Evolutionary conservation across 1,284 basidiomycete species (phyloP).

Genomic region (Cutaneotrichosporon sp.): DNA sequence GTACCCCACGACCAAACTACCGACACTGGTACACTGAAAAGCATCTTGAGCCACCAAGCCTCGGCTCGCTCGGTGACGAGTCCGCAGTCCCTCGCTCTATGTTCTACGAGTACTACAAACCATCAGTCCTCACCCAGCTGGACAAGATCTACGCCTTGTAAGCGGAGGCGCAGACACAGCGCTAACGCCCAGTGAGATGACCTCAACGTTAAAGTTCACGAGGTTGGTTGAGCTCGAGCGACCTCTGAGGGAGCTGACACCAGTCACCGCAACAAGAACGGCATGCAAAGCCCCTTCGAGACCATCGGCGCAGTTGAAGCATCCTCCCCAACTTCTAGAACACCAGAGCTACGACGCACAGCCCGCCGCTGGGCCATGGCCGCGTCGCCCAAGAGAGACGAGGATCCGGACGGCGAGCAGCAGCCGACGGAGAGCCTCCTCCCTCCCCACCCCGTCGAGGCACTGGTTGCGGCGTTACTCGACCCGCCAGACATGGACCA

Average conservation of each 20-base stretch:
- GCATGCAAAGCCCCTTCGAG: slow-evolving; percentile 48
- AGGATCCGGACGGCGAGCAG: slow-evolving; percentile 1
- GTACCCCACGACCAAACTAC: slow-evolving; percentile 54
- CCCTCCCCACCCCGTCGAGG: slow-evolving; percentile 54
- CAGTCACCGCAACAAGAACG: slow-evolving; percentile 40
- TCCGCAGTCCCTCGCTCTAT: slow-evolving; percentile 60
- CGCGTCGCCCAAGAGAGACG: slow-evolving; percentile 2
- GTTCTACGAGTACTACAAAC: slow-evolving; percentile 90
- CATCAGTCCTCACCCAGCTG: slow-evolving; percentile 57
- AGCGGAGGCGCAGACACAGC: slow-evolving; percentile 12
- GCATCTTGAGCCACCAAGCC: slow-evolving; percentile 63
- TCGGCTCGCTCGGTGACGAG: slow-evolving; percentile 29
- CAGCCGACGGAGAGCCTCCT: background rate
- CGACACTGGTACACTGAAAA: slow-evolving; percentile 72
- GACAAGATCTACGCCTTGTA: slow-evolving; percentile 64
- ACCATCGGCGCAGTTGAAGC: background rate
- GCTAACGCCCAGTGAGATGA: slow-evolving; percentile 23
- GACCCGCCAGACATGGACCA: slow-evolving; percentile 57
- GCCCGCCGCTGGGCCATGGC: slow-evolving; percentile 39
- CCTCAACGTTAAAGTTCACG: slow-evolving; percentile 27
- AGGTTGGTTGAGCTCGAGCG: slow-evolving; percentile 28
- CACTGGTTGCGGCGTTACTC: slow-evolving; percentile 65
- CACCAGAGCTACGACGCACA: slow-evolving; percentile 30
- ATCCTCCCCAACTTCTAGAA: slow-evolving; percentile 1
- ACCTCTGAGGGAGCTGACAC: slow-evolving; percentile 24